Conservation (phyloP, 148 eudicot species). For the Cornus kousa region DNA sequence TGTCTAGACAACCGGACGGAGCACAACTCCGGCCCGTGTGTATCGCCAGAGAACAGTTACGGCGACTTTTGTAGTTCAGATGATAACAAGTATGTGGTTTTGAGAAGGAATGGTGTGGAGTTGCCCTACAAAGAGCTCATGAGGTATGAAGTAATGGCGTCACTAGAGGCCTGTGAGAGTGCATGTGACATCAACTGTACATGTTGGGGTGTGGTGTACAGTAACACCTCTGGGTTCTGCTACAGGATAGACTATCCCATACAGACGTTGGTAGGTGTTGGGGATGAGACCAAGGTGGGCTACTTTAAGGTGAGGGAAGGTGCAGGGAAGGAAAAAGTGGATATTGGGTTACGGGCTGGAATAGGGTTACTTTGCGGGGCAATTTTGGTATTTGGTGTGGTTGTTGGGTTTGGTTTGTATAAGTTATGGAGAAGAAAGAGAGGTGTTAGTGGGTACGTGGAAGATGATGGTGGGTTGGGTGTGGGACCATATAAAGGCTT, state of each 20-base stretch:
- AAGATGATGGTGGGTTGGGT: constrained; percentile 42
- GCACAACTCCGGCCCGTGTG: constrained; percentile 39
- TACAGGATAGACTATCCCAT: constrained; percentile 79
- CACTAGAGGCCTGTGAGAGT: constrained; percentile 53
- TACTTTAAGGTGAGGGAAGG: constrained; percentile 77
- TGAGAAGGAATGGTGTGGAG: constrained; percentile 57
- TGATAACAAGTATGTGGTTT: constrained; percentile 12
- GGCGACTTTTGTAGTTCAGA: constrained; percentile 40
- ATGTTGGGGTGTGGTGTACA: constrained; percentile 89
- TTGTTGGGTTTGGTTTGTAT: constrained; percentile 42
- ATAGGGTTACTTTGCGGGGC: constrained; percentile 56
- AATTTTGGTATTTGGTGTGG: constrained; percentile 36
- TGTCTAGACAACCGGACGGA: constrained; percentile 58
- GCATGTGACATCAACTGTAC: constrained; percentile 62
- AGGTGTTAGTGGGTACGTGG: constrained; percentile 40
- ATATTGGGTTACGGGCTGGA: constrained; percentile 34
- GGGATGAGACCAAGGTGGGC: constrained; percentile 70
- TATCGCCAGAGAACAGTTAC: constrained; percentile 15
- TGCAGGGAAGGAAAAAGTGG: constrained; percentile 36
- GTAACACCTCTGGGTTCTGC: constrained; percentile 75
- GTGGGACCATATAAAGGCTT: constrained; percentile 78
- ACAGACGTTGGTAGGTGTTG: constrained; percentile 57
- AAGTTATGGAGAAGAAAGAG: constrained; percentile 44
- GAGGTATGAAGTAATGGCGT: constrained; percentile 35
- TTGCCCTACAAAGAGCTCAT: constrained; percentile 70